A percentile compares a stretch with the other conserved stretches of the same genome.
phyloP scores from a whole-genome alignment of 345 rosid species.

The Combretum micranthum region DNA sequence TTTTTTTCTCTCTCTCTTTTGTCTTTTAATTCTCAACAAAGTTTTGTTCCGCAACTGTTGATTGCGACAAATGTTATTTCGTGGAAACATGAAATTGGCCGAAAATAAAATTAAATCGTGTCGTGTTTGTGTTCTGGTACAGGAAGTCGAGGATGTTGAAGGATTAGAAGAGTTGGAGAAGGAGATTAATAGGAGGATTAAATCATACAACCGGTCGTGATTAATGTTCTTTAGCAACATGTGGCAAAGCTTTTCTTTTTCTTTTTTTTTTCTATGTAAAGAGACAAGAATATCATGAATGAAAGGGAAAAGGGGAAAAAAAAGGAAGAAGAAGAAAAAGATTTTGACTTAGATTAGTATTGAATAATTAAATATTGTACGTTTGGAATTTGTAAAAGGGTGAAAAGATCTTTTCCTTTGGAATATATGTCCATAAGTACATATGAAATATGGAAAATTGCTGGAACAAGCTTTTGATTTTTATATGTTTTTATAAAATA shows the following conservation, averaged over 20 bases:
- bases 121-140: conserved; percentile 2
- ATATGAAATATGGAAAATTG: no score
- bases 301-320: no score
- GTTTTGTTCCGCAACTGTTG: not conserved
- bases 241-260: not conserved
- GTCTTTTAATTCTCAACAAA: not conserved
- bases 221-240: not conserved
- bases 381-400: no score
- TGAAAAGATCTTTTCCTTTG: no score
- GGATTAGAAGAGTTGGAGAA: conserved; percentile 76
- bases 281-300: no score
- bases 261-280: not conserved
- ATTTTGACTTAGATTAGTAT: no score
- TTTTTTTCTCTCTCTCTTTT: not conserved
- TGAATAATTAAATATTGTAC: no score
- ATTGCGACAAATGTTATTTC: not conserved
- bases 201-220: conserved; percentile 26
- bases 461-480: no score
- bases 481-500: no score
- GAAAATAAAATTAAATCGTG: not conserved
- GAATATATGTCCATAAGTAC: no score
- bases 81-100: no score
- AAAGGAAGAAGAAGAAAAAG: no score
- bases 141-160: conserved; percentile 79
- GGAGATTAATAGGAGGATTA: conserved; percentile 55